These are phyloP conservation scores for Crepidotus variabilis DNA, from an alignment of 768 basidiomycete genomes.

Conservation along the genomic window DNA sequence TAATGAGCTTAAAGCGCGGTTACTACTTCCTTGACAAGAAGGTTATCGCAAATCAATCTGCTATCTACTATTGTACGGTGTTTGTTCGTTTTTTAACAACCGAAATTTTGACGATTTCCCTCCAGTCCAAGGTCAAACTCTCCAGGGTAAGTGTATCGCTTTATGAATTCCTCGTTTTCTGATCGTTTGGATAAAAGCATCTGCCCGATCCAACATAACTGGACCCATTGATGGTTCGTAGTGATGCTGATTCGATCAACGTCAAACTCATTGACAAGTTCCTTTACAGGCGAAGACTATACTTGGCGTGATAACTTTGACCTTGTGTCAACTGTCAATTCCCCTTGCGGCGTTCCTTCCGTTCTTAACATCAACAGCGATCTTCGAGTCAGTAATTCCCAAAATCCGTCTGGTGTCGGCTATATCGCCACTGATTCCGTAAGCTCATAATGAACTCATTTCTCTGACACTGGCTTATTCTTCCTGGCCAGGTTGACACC, in stretches of 20 bases:
- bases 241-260: background rate
- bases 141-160: constrained; percentile 13
- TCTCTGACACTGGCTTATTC: too few species aligned
- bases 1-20: constrained; percentile 13
- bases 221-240: constrained; percentile 16
- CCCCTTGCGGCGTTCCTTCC: constrained; percentile 19
- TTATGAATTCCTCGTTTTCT: background rate
- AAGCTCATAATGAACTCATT: background rate
- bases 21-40: constrained; percentile 22
- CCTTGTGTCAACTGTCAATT: constrained; percentile 18
- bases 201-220: constrained; percentile 18
- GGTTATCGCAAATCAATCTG: constrained; percentile 20
- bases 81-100: background rate
- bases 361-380: constrained; percentile 21
- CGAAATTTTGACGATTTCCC: background rate
- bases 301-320: constrained; percentile 22
- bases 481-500: constrained; percentile 5
- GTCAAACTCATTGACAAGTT: background rate
- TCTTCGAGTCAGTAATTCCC: constrained; percentile 17
- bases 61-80: constrained; percentile 21
- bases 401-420: constrained; percentile 18
- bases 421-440: constrained; percentile 22
- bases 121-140: constrained; percentile 20
- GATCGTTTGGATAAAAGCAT: constrained; percentile 8
- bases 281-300: constrained; percentile 14